These are phyloP conservation scores for Desmodesmus armatus DNA, from an alignment of 139 green algal genomes.

Conservation along the genomic window DNA sequence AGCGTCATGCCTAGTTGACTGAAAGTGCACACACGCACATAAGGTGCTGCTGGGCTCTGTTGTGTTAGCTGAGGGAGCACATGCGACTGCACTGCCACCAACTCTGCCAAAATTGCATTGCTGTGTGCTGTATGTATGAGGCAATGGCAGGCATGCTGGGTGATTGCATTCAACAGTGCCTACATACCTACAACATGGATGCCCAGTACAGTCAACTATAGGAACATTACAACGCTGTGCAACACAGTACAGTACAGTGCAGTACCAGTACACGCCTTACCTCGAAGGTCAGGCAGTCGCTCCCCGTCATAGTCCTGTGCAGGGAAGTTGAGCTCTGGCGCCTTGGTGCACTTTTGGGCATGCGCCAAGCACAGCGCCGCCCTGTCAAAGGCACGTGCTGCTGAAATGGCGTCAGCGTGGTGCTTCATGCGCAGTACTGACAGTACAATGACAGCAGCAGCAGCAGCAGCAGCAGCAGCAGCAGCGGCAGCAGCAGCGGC, in stretches of 20 bases:
- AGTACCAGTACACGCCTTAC: too few relatives aligned
- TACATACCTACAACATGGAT: too few relatives aligned
- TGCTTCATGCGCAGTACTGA: neutral
- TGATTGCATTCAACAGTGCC: neutral
- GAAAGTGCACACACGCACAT: too few relatives aligned
- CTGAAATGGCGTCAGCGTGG: neutral
- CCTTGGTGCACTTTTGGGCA: neutral
- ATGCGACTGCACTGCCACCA: neutral
- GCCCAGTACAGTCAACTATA: too few relatives aligned
- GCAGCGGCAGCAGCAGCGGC: neutral
- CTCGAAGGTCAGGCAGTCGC: too few relatives aligned
- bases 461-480: neutral
- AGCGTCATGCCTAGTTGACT: too few relatives aligned
- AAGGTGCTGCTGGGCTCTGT: too few relatives aligned
- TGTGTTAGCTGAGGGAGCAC: neutral
- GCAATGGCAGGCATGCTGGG: neutral
- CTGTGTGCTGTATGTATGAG: neutral
- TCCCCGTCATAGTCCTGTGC: too few relatives aligned
- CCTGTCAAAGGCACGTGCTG: neutral
- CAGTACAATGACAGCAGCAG: neutral
- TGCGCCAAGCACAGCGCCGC: neutral
- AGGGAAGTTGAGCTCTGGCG: neutral
- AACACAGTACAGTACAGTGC: too few relatives aligned
- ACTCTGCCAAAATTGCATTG: neutral
- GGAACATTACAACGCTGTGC: too few relatives aligned